Conservation (phyloP, 179 eudicot species). For the Spergularia azorica region DNA sequence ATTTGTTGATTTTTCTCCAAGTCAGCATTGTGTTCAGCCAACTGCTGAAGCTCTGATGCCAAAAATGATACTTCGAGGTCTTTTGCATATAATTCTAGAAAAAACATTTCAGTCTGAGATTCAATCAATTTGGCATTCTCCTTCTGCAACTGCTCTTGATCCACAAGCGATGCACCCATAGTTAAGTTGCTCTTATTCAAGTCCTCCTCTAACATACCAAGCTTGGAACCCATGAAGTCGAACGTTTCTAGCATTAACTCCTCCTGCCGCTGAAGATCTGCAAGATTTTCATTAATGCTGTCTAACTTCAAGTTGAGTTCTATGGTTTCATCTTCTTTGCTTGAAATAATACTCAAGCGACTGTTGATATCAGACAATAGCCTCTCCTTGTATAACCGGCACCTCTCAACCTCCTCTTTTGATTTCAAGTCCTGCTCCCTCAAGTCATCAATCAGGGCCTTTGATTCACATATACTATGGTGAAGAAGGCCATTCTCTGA, state of each 20-base stretch:
- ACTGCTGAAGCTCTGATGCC: slow-evolving; percentile 50
- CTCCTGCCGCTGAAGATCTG: slow-evolving; percentile 67
- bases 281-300: slow-evolving; percentile 56
- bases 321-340: slow-evolving; percentile 61
- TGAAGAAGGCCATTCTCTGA: slow-evolving; percentile 74
- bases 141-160: slow-evolving; percentile 53
- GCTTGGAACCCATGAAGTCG: slow-evolving; percentile 60
- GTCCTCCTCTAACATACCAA: slow-evolving; percentile 60
- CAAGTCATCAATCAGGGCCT: slow-evolving; percentile 53
- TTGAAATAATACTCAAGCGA: slow-evolving; percentile 59
- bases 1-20: slow-evolving; percentile 29
- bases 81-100: slow-evolving; percentile 53
- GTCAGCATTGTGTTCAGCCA: slow-evolving; percentile 38
- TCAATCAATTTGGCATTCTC: slow-evolving; percentile 44
- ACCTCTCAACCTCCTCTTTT: slow-evolving; percentile 64
- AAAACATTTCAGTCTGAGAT: slow-evolving; percentile 50
- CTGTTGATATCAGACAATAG: slow-evolving; percentile 68
- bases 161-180: slow-evolving; percentile 42
- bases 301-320: slow-evolving; percentile 54
- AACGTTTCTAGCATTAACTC: slow-evolving; percentile 75
- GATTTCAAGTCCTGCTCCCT: slow-evolving; percentile 64
- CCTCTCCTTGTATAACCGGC: slow-evolving; percentile 57
- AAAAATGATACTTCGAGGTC: slow-evolving; percentile 61
- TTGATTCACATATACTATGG: slow-evolving; percentile 65
- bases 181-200: slow-evolving; percentile 46